Base-by-base conservation (phyloP, 108 stramenopile genomes). In the Chaetoceros tenuissimus region DNA sequence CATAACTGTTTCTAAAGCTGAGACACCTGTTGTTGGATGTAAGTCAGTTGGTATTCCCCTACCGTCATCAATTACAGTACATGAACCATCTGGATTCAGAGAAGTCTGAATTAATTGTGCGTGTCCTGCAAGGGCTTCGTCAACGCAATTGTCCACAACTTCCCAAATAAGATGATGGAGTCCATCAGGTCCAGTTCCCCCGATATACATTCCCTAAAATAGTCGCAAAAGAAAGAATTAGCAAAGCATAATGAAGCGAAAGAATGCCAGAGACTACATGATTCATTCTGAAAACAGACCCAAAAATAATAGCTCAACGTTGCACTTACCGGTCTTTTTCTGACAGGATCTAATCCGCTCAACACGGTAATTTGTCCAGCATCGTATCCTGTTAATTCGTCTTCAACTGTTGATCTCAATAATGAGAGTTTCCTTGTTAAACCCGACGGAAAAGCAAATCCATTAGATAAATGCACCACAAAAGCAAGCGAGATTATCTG, bases 361-460 rank as follows among this genome's bases (percentile, higher is more conserved):
- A 97, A 70, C n/a, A 97, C 97, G 23, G 92, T 94, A 64, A 97
- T 97, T 78, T 94, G 89, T 50, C 77, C 80, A 18, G 96, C 96
- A 24, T 79, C 87, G 64, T 97, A 97, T 5, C 47, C 43, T 23
- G 43, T 59, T 13, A 10, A 13, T 40, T 40, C 34, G 13, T 5
- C 13, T 40, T 40, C 13, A 40, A 5, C 13, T 40, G 34, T n/a
- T n/a, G n/a, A n/a, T n/a, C n/a, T n/a, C n/a, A n/a, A n/a, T n/a
- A n/a, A n/a, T n/a, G n/a, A n/a, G n/a, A n/a, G n/a, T n/a, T n/a
- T n/a, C n/a, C n/a, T n/a, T n/a, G n/a, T n/a, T n/a, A n/a, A n/a
- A n/a, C n/a, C n/a, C n/a, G n/a, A n/a, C n/a, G n/a, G n/a, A n/a
- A n/a, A n/a, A n/a, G n/a, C n/a, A n/a, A n/a, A n/a, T n/a, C n/a